phyloP scores from a whole-genome alignment of 768 basidiomycete genomes.

The Kwoniella pini region DNA sequence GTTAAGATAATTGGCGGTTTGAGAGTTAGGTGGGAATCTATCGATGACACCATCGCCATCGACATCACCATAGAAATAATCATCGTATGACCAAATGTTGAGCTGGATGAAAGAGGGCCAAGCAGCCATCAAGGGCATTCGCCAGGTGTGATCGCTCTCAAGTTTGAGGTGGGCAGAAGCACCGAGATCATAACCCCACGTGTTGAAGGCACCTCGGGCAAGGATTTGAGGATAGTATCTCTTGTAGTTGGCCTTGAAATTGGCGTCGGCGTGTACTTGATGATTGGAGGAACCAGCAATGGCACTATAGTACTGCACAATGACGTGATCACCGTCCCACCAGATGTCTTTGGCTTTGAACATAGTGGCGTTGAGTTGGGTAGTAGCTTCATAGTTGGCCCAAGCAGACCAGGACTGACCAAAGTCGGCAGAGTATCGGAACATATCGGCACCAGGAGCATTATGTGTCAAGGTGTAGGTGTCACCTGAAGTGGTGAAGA shows the following conservation, averaged over 20 bases:
- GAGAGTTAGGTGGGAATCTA: slow-evolving; percentile 78
- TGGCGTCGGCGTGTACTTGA: slow-evolving; percentile 75
- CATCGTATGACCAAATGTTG: slow-evolving; percentile 86
- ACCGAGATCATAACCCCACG: slow-evolving; percentile 88
- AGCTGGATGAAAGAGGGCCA: slow-evolving; percentile 91
- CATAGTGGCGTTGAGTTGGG: slow-evolving; percentile 61
- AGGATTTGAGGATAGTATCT: slow-evolving; percentile 85
- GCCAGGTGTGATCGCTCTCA: slow-evolving; percentile 66
- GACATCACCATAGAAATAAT: slow-evolving; percentile 88
- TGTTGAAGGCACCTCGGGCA: slow-evolving; percentile 84
- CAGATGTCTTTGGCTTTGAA: slow-evolving; percentile 62
- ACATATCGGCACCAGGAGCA: slow-evolving; percentile 81
- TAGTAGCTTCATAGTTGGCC: slow-evolving; percentile 71
- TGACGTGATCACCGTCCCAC: slow-evolving; percentile 82
- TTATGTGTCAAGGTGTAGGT: slow-evolving; percentile 76
- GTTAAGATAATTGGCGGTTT: slow-evolving; percentile 79
- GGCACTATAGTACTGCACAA: slow-evolving; percentile 87
- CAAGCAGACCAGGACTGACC: slow-evolving; percentile 81
- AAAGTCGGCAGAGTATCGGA: slow-evolving; percentile 84
- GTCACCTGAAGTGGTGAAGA: slow-evolving; percentile 60
- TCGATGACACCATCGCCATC: slow-evolving; percentile 87
- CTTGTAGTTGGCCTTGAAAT: slow-evolving; percentile 59
- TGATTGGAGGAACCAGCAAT: slow-evolving; percentile 64
- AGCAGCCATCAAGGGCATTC: slow-evolving; percentile 67
- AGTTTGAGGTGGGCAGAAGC: slow-evolving; percentile 66